A percentile compares a stretch with the other conserved stretches of the same genome.
phyloP scores from a whole-genome alignment of 495 filamentous ascomycete species.

The Bathelium albidoporum region DNA sequence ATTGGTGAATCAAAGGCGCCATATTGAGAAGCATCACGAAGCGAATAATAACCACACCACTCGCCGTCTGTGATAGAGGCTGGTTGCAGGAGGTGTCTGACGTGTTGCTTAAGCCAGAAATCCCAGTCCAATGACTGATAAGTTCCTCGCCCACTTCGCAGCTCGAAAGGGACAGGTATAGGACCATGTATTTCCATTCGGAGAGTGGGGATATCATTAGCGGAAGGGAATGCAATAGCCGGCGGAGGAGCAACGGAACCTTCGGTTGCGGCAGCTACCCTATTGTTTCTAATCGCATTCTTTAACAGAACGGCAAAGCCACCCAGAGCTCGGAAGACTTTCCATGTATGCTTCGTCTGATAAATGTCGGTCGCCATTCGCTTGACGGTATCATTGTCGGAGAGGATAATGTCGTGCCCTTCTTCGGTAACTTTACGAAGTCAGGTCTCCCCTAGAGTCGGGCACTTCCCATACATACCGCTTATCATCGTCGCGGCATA shows the following conservation, averaged over 20 bases:
- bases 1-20: not conserved
- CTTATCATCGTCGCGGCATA: slow-evolving; percentile 2
- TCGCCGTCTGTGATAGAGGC: not conserved
- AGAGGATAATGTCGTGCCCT: not conserved
- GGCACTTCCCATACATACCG: not conserved
- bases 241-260: not conserved
- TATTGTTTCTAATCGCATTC: not conserved
- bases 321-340: not conserved
- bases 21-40: too few species aligned
- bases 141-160: too few species aligned
- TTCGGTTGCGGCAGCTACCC: not conserved
- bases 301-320: not conserved
- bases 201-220: not conserved
- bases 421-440: not conserved
- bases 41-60: not conserved
- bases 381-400: not conserved
- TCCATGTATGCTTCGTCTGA: not conserved
- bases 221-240: not conserved
- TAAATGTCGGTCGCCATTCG: not conserved
- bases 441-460: not conserved
- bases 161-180: not conserved
- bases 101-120: not conserved
- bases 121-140: not conserved
- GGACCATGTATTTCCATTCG: not conserved
- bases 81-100: not conserved